Evolutionary conservation across 129 eudicot genomes (phyloP), one percentile per base, ranked within the genome.

Genomic region (Flaveria brownii): DNA sequence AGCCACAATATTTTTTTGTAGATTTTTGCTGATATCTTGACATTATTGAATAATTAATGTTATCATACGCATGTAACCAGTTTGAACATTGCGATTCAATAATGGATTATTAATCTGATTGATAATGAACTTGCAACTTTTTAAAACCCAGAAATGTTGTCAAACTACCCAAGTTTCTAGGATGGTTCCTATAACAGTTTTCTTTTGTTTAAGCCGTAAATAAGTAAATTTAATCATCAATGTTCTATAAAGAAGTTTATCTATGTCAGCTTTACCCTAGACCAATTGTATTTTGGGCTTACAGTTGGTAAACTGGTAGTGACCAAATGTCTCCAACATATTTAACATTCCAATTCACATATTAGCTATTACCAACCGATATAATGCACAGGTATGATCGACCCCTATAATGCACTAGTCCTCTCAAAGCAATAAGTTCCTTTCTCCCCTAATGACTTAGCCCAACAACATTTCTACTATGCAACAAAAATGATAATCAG

Each of bases 41-140:
- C 59, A 52, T n/a, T 16, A n/a, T 52, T 52, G 9, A 50, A 50
- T 18, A 56, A 56, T 56, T 56, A 26, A 56, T 6, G 28, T 56
- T 56, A 20, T 18, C 62, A 56, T 56, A 20, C 20, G 8, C 13
- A 20, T 56, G 28, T 18, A 56, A 56, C 26, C 62, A 30, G 30
- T 20, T 57, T 20, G 64, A 20, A 57, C 64, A 57, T 22, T 57
- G 64, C 2, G 64, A 57, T 57, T 57, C 64, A 57, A 20, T 57
- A 30, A 30, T 30, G 36, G 36, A 30, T 30, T 30, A 30, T 30
- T 30, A 57, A 9, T 22, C 33, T 57, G 0, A 57, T 9, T 57
- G 16, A 22, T 22, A 57, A 57, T 22, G 6, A 22, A 20, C 30
- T 22, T 57, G 30, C 64, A 57, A 20, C 64, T 1, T 57, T 20